A percentile compares a stretch with the other conserved stretches of the same genome.
phyloP scores from a whole-genome alignment of 2,329 filamentous ascomycete genomes.

The Ophiostoma tasmaniense region DNA sequence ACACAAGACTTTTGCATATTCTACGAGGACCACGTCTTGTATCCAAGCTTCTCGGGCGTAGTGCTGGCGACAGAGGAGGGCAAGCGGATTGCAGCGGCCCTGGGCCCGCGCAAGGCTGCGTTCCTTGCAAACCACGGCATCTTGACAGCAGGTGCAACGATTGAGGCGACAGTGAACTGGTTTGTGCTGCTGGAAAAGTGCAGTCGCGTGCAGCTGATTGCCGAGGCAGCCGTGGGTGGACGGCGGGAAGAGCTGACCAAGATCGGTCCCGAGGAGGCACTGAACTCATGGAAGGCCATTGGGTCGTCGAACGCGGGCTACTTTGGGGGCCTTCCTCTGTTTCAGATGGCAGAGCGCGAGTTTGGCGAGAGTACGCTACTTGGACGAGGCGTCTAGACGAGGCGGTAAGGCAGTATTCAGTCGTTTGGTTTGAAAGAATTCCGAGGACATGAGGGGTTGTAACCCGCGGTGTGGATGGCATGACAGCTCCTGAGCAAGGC shows the following conservation, averaged over 20 bases:
- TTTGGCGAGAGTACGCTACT: conserved; percentile 24
- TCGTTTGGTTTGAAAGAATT: neutral
- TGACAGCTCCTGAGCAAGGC: neutral
- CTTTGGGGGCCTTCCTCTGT: conserved; percentile 24
- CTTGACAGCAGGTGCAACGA: conserved; percentile 49
- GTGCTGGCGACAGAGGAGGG: conserved; percentile 51
- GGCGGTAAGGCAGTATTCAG: conserved; percentile 8
- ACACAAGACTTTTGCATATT: conserved; percentile 49
- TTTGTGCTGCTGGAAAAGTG: conserved; percentile 55
- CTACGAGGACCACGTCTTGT: conserved; percentile 48
- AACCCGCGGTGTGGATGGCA: neutral
- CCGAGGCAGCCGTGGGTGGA: conserved; percentile 44
- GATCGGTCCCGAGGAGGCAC: conserved; percentile 23
- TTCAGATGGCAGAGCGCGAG: conserved; percentile 24
- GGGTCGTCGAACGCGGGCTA: conserved; percentile 21
- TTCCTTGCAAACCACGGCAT: conserved; percentile 56
- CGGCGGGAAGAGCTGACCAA: conserved; percentile 36
- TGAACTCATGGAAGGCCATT: conserved; percentile 22
- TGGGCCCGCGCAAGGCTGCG: conserved; percentile 39
- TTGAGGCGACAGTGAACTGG: conserved; percentile 55
- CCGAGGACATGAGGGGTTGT: neutral
- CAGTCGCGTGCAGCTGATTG: conserved; percentile 55
- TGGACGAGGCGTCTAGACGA: conserved; percentile 20
- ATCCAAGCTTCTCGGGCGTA: conserved; percentile 49
- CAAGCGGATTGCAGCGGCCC: conserved; percentile 37